Conservation (phyloP, 2,329 filamentous ascomycete genomes). For the Hymenoscyphus infarciens region DNA sequence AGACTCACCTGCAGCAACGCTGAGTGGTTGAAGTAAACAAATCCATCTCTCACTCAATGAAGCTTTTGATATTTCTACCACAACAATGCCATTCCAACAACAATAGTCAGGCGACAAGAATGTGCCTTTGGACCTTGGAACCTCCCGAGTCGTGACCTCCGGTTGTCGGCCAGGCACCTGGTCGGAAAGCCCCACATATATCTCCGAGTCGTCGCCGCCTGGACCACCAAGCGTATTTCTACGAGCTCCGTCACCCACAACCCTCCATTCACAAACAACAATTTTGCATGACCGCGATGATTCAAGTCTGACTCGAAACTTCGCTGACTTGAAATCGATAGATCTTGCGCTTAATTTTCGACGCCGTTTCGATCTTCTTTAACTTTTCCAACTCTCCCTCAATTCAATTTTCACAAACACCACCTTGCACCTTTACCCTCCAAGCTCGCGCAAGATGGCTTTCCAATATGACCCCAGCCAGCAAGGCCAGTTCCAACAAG, state of each 20-base stretch:
- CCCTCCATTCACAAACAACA: constrained; percentile 4
- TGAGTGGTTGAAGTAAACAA: background rate
- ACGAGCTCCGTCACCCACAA: background rate
- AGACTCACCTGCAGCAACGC: background rate
- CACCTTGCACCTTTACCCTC: constrained; percentile 3
- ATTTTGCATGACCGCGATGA: background rate
- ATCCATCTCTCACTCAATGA: background rate
- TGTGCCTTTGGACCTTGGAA: background rate
- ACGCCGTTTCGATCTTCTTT: constrained; percentile 11
- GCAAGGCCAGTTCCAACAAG: constrained; percentile 51
- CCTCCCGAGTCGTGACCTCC: background rate
- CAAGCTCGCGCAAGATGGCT: constrained; percentile 49
- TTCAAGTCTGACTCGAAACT: background rate
- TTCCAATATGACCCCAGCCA: constrained; percentile 64
- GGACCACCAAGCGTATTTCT: background rate
- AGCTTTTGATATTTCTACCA: background rate
- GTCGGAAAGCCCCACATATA: background rate
- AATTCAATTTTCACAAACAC: background rate
- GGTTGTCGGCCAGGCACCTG: background rate
- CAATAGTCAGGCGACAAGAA: background rate
- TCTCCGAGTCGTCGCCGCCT: background rate
- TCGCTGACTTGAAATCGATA: constrained; percentile 6
- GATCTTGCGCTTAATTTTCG: constrained; percentile 9
- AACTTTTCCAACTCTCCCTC: constrained; percentile 11
- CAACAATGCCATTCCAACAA: background rate